phyloP scores from a whole-genome alignment of 345 rosid species.

The Gynandropsis gynandra region DNA sequence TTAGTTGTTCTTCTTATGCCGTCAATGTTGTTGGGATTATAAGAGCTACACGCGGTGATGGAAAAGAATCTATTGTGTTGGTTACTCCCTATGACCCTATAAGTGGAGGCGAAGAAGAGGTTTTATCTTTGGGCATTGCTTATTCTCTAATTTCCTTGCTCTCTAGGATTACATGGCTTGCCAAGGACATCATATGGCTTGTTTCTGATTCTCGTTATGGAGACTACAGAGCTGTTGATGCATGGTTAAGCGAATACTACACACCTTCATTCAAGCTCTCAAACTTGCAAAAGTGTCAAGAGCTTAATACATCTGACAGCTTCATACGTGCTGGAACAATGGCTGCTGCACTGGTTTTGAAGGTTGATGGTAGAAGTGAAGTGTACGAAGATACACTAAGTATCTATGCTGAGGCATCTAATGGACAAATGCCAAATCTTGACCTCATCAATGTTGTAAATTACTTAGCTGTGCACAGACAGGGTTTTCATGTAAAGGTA shows the following conservation, averaged over 20 bases:
- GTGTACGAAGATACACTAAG: conserved; percentile 54
- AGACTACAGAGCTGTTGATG: conserved; percentile 68
- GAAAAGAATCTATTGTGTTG: conserved; percentile 87
- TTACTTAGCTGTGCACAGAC: conserved; percentile 82
- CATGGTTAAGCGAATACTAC: conserved; percentile 88
- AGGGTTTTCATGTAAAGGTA: conserved; percentile 69
- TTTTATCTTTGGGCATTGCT: conserved; percentile 57
- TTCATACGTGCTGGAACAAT: conserved; percentile 80
- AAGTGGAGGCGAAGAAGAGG: conserved; percentile 40
- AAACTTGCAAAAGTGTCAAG: conserved; percentile 25
- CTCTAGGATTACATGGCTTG: conserved; percentile 77
- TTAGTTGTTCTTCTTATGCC: conserved; percentile 52
- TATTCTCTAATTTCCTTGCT: conserved; percentile 78
- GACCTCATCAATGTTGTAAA: conserved; percentile 86
- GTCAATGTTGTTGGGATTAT: conserved; percentile 51
- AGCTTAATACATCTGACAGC: conserved; percentile 31
- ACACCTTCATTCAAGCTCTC: conserved; percentile 46
- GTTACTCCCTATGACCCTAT: conserved; percentile 69
- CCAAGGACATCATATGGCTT: conserved; percentile 87
- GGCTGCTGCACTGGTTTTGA: conserved; percentile 84
- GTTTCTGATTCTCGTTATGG: conserved; percentile 82
- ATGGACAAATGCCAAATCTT: conserved; percentile 97
- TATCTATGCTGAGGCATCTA: conserved; percentile 89
- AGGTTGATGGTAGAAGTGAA: conserved; percentile 51
- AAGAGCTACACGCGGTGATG: conserved; percentile 94